Conservation (phyloP, 768 basidiomycete species). For the Nidularia sp. region DNA sequence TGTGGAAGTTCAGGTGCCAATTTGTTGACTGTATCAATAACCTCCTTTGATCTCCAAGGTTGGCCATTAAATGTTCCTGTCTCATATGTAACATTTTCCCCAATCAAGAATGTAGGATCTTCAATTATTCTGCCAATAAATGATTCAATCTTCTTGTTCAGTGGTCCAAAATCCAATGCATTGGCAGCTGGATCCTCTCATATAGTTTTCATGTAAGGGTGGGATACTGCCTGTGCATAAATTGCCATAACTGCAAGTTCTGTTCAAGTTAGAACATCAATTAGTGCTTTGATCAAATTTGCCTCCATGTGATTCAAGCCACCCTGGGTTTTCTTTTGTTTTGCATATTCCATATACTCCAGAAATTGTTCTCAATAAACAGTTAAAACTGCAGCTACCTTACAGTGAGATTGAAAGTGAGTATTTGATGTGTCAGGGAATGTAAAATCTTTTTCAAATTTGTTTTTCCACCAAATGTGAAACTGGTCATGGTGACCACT, state of each 20-base stretch:
- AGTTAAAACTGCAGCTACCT: conserved; percentile 16
- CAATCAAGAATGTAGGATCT: background rate
- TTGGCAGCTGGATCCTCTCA: conserved; percentile 1
- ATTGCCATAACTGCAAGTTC: conserved; percentile 14
- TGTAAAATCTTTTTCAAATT: conserved; percentile 8
- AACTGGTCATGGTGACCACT: too few relatives aligned
- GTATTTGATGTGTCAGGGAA: conserved; percentile 21
- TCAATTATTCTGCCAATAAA: too few relatives aligned
- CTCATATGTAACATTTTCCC: background rate
- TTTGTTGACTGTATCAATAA: background rate
- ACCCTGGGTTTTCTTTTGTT: conserved; percentile 18
- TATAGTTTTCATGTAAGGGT: conserved; percentile 13
- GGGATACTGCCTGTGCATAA: conserved; percentile 11
- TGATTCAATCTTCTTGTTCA: conserved; percentile 4
- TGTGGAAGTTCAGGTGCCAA: background rate
- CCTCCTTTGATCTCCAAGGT: background rate
- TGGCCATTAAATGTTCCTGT: conserved; percentile 1
- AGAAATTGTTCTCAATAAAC: conserved; percentile 13
- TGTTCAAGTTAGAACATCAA: conserved; percentile 9
- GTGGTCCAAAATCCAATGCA: conserved; percentile 1
- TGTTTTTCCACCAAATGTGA: too few relatives aligned
- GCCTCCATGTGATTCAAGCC: conserved; percentile 18
- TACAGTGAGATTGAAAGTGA: conserved; percentile 16
- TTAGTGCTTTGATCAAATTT: conserved; percentile 18
- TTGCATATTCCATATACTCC: conserved; percentile 13